A percentile compares a stretch with the other conserved stretches of the same genome.
These are phyloP conservation scores for Daldinia eschscholtzii DNA, from an alignment of 2,329 filamentous ascomycete genomes.

Conservation along the genomic window DNA sequence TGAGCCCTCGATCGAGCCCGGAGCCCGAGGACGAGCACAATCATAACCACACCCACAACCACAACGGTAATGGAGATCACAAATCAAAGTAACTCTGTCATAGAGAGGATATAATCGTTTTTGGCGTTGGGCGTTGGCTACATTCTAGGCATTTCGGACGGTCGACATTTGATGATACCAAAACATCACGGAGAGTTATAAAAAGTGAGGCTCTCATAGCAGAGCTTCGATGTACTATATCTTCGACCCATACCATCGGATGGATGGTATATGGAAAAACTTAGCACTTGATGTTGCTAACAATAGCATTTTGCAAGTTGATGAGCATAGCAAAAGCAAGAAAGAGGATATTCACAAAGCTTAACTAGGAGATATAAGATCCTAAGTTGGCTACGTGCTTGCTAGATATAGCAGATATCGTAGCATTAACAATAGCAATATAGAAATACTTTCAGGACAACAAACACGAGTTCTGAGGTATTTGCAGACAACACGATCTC, in stretches of 20 bases:
- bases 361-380: background rate
- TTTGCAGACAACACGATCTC: slow-evolving; percentile 11
- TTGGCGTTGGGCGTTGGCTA: slow-evolving; percentile 49
- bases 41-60: slow-evolving; percentile 57
- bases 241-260: slow-evolving; percentile 36
- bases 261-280: slow-evolving; percentile 39
- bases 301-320: background rate
- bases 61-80: slow-evolving; percentile 52
- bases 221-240: slow-evolving; percentile 48
- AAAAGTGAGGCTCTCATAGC: slow-evolving; percentile 27
- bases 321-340: slow-evolving; percentile 7
- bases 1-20: slow-evolving; percentile 68
- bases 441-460: background rate
- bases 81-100: slow-evolving; percentile 38
- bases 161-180: slow-evolving; percentile 46
- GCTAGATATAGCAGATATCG: background rate
- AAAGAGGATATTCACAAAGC: background rate
- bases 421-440: slow-evolving; percentile 10
- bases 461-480: slow-evolving; percentile 29
- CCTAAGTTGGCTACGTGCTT: background rate
- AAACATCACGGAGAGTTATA: slow-evolving; percentile 18
- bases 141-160: slow-evolving; percentile 28
- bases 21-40: slow-evolving; percentile 70
- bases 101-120: slow-evolving; percentile 10
- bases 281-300: background rate